Base-by-base conservation (phyloP, 73 alveolate species). In the Effrenium voratum region DNA sequence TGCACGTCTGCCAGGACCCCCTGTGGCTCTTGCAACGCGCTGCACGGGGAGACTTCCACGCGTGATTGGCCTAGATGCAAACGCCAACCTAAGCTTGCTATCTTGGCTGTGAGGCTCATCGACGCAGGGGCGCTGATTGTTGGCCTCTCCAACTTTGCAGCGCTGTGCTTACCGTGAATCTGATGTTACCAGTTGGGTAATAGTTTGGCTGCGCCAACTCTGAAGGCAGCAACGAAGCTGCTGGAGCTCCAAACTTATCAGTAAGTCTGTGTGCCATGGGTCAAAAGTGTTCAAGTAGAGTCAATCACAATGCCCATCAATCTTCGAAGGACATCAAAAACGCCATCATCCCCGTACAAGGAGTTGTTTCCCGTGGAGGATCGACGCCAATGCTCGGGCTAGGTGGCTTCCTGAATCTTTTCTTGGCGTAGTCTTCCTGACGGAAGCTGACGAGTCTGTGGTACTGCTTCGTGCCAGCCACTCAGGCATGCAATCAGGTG, bases 221-320 rank as follows among this genome's bases (percentile, higher is more conserved):
- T n/a, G n/a, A n/a, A 87, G 95, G 95, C 84, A 36, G 95, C 95
- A 22, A 59, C 95, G 32, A 87, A 87, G 84, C 95, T 87, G 12
- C 57, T 87, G 85, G 95, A 87, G 95, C 50, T 49, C 38, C 30
- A 2, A 16, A 38, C 93, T 57, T 41, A 84, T 36, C 36, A n/a
- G n/a, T n/a, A n/a, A n/a, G n/a, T n/a, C n/a, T n/a, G n/a, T n/a
- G n/a, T n/a, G n/a, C n/a, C n/a, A n/a, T n/a, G n/a, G n/a, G n/a
- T n/a, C n/a, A n/a, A n/a, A n/a, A n/a, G n/a, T n/a, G n/a, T n/a
- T n/a, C n/a, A n/a, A n/a, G n/a, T n/a, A n/a, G n/a, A n/a, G n/a
- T n/a, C n/a, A n/a, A n/a, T n/a, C n/a, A n/a, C n/a, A n/a, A n/a
- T n/a, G n/a, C n/a, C n/a, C n/a, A n/a, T n/a, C n/a, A n/a, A n/a